Percentiles rank a stretch among this genome's conserved stretches.
phyloP scores from a whole-genome alignment of 768 basidiomycete genomes.

The Boletus edulis region DNA sequence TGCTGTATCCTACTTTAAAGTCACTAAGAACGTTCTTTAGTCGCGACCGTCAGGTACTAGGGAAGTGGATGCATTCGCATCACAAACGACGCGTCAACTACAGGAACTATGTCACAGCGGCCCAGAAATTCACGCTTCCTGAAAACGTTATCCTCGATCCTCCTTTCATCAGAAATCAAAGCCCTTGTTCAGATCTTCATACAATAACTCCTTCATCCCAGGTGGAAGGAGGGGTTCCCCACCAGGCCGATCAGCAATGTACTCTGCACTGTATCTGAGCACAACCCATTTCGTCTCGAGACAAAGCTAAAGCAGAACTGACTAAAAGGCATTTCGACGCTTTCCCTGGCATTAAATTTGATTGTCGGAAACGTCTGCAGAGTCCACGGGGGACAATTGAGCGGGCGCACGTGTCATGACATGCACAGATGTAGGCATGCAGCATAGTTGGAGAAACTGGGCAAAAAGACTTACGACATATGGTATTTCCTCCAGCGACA shows the following conservation, averaged over 20 bases:
- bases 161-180: conserved; percentile 54
- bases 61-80: background rate
- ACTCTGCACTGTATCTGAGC: conserved; percentile 34
- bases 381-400: background rate
- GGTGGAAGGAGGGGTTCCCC: conserved; percentile 76
- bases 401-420: too few species aligned
- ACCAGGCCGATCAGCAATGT: conserved; percentile 43
- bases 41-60: background rate
- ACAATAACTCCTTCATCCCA: conserved; percentile 85
- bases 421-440: too few species aligned
- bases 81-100: too few species aligned
- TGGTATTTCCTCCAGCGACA: conserved; percentile 67
- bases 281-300: background rate
- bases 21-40: background rate
- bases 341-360: conserved; percentile 79
- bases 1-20: conserved; percentile 20
- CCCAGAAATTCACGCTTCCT: too few species aligned
- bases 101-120: too few species aligned
- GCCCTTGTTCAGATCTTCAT: conserved; percentile 81
- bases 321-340: conserved; percentile 99
- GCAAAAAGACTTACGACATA: conserved; percentile 51
- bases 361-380: conserved; percentile 89
- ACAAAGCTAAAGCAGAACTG: conserved; percentile 29
- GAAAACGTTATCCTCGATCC: too few species aligned
- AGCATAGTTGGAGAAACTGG: background rate